Base-by-base conservation (phyloP, 108 stramenopile species). In the Nannochloropsis gaditana region DNA sequence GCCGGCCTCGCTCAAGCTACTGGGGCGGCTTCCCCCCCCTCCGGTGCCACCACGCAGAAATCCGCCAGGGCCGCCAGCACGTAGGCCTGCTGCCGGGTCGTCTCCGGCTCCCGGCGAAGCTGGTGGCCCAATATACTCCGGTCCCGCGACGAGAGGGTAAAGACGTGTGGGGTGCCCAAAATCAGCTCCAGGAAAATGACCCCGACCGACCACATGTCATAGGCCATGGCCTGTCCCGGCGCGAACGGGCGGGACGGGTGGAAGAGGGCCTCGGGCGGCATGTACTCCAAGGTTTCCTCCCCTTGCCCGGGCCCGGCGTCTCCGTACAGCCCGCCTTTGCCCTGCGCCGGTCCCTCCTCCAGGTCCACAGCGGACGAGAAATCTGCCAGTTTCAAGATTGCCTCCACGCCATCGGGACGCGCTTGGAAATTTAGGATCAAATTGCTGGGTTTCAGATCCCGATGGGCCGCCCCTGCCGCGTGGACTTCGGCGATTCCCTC, bases 81-180 rank as follows among this genome's bases (percentile, higher is more conserved):
- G 44, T 84, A 44, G 11, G 82, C 86, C 42, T 44, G 79, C 86
- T 86, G 43, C 43, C 80, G 21, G 31, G 11, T 9, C 10, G 42
- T 81, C 44, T 79, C 80, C 41, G 80, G 2, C 31, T 42, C 21
- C 80, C 80, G 2, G 5, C 31, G 11, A 5, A 81, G 11, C 9
- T 21, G 41, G 41, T 21, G 80, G 5, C 21, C 41, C 41, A 81
- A 41, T 81, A 42, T 2, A 6, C 31, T 80, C 80, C 80, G 21
- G 11, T 41, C 21, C 80, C 21, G 19, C 83, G 43, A 47, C 83
- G 31, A 83, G 8, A 95, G 94, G 9, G 92, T 90, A 82, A 95
- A 96, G 3, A 96, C 96, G 88, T 96, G 93, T 0, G 97, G 96
- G 6, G 96, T 96, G 2, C 97, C 97, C 4, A 98, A 90, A 4